Evolutionary conservation across 148 eudicot species (phyloP), one percentile per base, ranked within the genome.

Genomic region (Chenopodium suecicum): DNA sequence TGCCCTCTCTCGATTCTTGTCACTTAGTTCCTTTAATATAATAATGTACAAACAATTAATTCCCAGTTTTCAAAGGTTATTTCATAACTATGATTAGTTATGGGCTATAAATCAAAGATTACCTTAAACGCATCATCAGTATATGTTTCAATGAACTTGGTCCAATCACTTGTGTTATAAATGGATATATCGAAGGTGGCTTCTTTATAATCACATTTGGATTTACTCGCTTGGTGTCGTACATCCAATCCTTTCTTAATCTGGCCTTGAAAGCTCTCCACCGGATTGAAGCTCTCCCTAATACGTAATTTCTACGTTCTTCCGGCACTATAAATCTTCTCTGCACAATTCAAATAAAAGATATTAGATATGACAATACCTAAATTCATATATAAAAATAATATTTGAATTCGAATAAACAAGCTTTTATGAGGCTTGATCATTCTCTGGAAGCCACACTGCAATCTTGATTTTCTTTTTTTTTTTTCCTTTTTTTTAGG

Each of bases 231-330:
- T 10, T 34, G 37, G 37, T 14, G 23, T 71, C 5, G 1, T 71
- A 41, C 52, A 71, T 17, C 67, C 67, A 22, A 5, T 6, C 23
- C 27, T 63, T 63, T 9, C 67, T 63, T 63, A 63, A 9, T 71
- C 74, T 44, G 41, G 52, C 74, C 74, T 71, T 71, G 52, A 71
- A 37, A 47, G 50, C 17, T 71, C 74, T 71, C 74, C 74, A 71
- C 3, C 23, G 22, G 7, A 41, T 41, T 0, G 52, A 37, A 20
- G 74, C 74, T 71, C 74, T 25, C 52, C 6, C 23, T 41, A 71
- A 71, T 9, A 71, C 74, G 20, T 71, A 71, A 34, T 34, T 34
- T 34, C 37, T 34, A 34, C 5, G 37, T 4, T 34, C 4, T 34
- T 34, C 6, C 37, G 48, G 74, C 52, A 71, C 74, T 71, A 17